Percentiles rank a stretch among this genome's conserved stretches.
Conservation (phyloP, 23 red algal species). For the Agarophyton chilense region DNA sequence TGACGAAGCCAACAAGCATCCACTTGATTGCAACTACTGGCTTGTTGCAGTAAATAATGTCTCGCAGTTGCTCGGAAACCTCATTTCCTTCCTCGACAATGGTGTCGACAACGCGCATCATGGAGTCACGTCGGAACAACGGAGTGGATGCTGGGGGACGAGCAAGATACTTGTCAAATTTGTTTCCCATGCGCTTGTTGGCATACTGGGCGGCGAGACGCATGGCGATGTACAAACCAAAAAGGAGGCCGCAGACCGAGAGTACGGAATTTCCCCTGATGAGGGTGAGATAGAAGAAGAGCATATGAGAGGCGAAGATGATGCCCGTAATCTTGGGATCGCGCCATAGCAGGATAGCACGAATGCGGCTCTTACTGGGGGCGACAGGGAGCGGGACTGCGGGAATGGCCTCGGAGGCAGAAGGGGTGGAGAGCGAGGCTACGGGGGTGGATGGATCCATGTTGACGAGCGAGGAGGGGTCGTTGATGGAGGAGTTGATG, state of each 20-base stretch:
- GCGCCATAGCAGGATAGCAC: conserved; percentile 55
- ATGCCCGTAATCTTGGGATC: conserved; percentile 51
- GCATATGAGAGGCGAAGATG: conserved; percentile 25
- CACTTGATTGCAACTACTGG: background rate
- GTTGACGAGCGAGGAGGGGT: conserved; percentile 41
- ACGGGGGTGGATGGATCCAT: conserved; percentile 33
- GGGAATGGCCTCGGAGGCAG: conserved; percentile 7
- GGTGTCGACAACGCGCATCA: conserved; percentile 35
- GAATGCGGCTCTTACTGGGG: conserved; percentile 43
- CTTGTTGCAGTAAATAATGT: conserved; percentile 66
- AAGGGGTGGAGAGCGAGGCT: background rate
- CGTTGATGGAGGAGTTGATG: background rate
- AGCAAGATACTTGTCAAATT: conserved; percentile 52
- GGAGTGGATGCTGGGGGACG: conserved; percentile 36
- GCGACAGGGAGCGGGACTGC: conserved; percentile 49
- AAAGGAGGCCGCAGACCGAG: conserved; percentile 50
- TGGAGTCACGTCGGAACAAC: conserved; percentile 37
- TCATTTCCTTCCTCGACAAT: conserved; percentile 72
- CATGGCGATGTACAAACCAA: conserved; percentile 29
- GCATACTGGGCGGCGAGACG: conserved; percentile 18
- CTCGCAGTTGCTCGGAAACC: conserved; percentile 44
- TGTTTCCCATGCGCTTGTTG: conserved; percentile 50
- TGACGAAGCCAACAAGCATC: conserved; percentile 7
- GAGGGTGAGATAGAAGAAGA: conserved; percentile 73
- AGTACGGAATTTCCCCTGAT: conserved; percentile 49